These are phyloP conservation scores for Amanita brunnescens DNA, from an alignment of 768 basidiomycete species.

Conservation along the genomic window DNA sequence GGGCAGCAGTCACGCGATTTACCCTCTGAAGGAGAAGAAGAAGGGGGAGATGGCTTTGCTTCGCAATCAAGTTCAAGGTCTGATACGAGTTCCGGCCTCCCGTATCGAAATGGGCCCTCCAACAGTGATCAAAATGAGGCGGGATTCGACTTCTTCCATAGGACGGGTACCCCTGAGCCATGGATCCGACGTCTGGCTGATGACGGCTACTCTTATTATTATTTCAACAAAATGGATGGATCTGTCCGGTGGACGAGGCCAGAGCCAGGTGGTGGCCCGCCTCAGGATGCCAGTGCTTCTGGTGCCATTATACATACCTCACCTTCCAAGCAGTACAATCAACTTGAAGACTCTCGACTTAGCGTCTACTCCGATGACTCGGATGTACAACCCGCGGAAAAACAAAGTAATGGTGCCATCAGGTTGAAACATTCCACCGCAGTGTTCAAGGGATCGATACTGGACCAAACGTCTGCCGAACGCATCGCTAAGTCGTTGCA, in stretches of 20 bases:
- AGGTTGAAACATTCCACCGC: slow-evolving; percentile 10
- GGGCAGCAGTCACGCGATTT: slow-evolving; percentile 77
- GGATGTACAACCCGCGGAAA: slow-evolving; percentile 49
- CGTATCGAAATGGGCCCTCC: slow-evolving; percentile 33
- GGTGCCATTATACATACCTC: slow-evolving; percentile 14
- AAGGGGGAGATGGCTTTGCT: slow-evolving; percentile 50
- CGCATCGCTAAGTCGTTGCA: slow-evolving; percentile 60
- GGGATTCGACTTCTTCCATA: slow-evolving; percentile 54
- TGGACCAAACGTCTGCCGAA: slow-evolving; percentile 48
- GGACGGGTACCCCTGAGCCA: slow-evolving; percentile 63
- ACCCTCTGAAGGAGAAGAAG: slow-evolving; percentile 65
- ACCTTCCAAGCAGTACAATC: slow-evolving; percentile 18
- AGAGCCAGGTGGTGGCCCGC: slow-evolving; percentile 19
- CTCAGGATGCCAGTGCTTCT: slow-evolving; percentile 1
- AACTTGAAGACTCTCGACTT: slow-evolving; percentile 31
- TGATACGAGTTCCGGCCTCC: slow-evolving; percentile 44
- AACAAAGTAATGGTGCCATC: slow-evolving; percentile 19
- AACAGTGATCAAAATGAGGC: slow-evolving; percentile 30
- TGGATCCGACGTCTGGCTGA: slow-evolving; percentile 78
- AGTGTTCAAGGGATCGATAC: slow-evolving; percentile 12
- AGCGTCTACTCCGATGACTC: slow-evolving; percentile 80
- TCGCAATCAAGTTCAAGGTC: slow-evolving; percentile 50
- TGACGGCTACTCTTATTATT: slow-evolving; percentile 76
- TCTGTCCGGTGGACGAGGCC: slow-evolving; percentile 64
- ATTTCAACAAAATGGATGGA: slow-evolving; percentile 64